Base-by-base conservation (phyloP, 1,284 basidiomycete species). In the Rhodotorula sp. region DNA sequence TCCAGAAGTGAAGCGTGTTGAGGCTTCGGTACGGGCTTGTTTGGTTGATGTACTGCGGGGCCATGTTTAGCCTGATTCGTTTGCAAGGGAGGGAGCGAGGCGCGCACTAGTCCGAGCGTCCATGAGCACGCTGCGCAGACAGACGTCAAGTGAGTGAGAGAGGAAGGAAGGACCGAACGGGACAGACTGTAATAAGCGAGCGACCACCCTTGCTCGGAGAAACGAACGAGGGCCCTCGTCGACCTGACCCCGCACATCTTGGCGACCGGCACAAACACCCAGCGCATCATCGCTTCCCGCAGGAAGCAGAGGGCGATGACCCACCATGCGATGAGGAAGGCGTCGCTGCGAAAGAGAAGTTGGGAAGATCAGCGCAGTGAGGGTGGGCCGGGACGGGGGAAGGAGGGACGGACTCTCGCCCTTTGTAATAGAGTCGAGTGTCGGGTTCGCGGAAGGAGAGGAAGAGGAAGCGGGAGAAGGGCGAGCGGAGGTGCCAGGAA, bases 151-250 rank as follows among this genome's bases (percentile, higher is more conserved):
- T 15, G 15, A 22, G 10, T 7, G 52, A 15, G 2, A 27, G 20
- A 15, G 27, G 19, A 1, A 4, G 19, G 22, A 7, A 29, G 15
- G 39, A 46, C 4, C 39, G 27, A n/a, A 29, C 15, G 5, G 58
- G 15, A 22, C 30, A 57, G 58, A 57, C 44, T 66, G 64, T 55
- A 46, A 91, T 95, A 97, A 56, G 90, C 80, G 60, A 89, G 84
- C 54, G 87, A 87, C 91, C 93, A 99, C 62, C 91, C 90, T 82
- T 99, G 95, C 81, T 98, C 95, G 7, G 92, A 91, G 78, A 98
- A 98, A 70, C 95, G 85, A 58, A 90, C 80, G 54, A 92, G 87
- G 72, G 68, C 80, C 79, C 65, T 81, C 81, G 53, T 78, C 79
- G 61, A 81, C 79, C 36, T 74, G 70, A 72, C 78, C 75, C 48